Evolutionary conservation across 139 green algal genomes (phyloP), one percentile per base, ranked within the genome.

Genomic region (Chlamydomonas sp.): DNA sequence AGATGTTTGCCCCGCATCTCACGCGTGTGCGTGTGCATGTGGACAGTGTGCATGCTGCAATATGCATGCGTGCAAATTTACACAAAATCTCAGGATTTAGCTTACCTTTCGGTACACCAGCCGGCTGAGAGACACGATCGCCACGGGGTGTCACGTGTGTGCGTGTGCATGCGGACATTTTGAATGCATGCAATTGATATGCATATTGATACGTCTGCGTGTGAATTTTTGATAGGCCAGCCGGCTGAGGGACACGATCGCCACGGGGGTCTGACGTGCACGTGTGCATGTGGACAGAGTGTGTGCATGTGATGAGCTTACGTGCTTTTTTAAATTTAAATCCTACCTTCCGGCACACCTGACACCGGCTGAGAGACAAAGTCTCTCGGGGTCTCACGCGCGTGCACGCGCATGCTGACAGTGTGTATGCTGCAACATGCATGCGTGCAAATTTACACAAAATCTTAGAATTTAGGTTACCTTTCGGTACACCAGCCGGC

Each of bases 171-270:
- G 8, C 5, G 24, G 13, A 5, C 50, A 35, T 20, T 61, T n/a
- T 30, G 13, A 5, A 30, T 61, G 50, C 31, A n/a, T 50, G 39
- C 13, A 13, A 8, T 50, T n/a, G 10, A n/a, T 50, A 13, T 13
- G 8, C 8, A 8, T n/a, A n/a, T n/a, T 30, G 29, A 30, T 8
- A 35, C 22, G 22, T 22, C 5, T 61, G 50, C 31, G 29, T n/a
- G 24, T 22, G 93, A 48, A 1, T 59, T 98, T 98, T 49, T 94
- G 81, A 75, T 98, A 97, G 69, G 96, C 88, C 72, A 99, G 75
- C 8, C 94, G 79, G 68, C 77, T 90, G 5, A 98, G 73, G 0
- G 90, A 80, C 26, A 98, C 85, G 3, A 97, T 69, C 5, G 72
- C 78, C 5, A 87, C 48, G 10, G 50, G 33, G 20, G n/a, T n/a